These are phyloP conservation scores for Oryza meyeriana DNA, from an alignment of 176 grass and related monocot genomes.

Conservation along the genomic window DNA sequence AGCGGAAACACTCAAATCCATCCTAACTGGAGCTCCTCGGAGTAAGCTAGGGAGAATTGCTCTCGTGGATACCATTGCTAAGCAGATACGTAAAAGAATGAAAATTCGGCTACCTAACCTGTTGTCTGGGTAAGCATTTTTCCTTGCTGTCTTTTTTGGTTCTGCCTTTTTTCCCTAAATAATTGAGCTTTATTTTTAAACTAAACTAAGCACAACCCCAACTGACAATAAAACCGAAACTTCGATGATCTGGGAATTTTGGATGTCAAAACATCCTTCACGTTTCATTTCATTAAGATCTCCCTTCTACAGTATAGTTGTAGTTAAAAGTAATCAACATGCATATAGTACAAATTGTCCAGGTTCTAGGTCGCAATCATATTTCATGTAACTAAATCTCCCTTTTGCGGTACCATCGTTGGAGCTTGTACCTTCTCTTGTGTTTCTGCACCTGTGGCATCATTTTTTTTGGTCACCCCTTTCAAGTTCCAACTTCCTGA, in stretches of 20 bases:
- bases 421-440: background rate
- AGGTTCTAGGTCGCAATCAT: background rate
- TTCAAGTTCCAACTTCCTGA: background rate
- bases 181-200: background rate
- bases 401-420: background rate
- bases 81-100: conserved; percentile 89
- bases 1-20: conserved; percentile 77
- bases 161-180: background rate
- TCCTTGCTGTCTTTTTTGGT: background rate
- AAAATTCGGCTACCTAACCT: conserved; percentile 83
- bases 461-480: background rate
- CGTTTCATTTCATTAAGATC: background rate
- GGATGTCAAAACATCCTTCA: background rate
- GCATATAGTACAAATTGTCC: background rate
- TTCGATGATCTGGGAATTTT: background rate
- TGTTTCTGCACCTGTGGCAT: background rate
- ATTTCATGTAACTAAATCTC: background rate
- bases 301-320: background rate
- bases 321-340: background rate
- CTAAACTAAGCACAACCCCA: background rate
- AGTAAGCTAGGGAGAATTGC: conserved; percentile 86
- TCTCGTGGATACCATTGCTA: conserved; percentile 77
- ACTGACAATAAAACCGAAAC: background rate
- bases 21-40: conserved; percentile 69
- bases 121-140: conserved; percentile 56